These are phyloP conservation scores for Naganishia sp. DNA, from an alignment of 1,284 basidiomycete genomes.

Conservation along the genomic window DNA sequence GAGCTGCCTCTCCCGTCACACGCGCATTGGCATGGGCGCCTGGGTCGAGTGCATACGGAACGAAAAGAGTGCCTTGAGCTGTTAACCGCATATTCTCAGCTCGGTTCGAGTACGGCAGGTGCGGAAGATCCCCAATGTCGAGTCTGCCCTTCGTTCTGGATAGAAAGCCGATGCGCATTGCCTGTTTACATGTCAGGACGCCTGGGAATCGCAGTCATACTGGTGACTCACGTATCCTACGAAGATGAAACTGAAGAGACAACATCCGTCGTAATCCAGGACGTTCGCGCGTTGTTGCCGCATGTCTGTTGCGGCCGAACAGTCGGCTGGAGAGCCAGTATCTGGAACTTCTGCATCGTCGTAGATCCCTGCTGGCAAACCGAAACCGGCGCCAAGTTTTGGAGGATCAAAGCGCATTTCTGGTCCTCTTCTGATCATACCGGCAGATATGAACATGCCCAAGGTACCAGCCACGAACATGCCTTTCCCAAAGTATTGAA, in stretches of 20 bases:
- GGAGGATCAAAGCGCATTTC: constrained; percentile 41
- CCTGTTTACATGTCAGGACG: constrained; percentile 35
- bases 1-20: background rate
- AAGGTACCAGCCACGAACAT: constrained; percentile 29
- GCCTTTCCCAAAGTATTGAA: constrained; percentile 9
- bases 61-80: constrained; percentile 22
- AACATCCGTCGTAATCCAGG: constrained; percentile 46
- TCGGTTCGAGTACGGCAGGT: constrained; percentile 42
- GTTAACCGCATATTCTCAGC: constrained; percentile 39
- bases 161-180: constrained; percentile 37
- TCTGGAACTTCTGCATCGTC: constrained; percentile 5
- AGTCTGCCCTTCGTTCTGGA: constrained; percentile 42
- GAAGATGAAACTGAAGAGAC: constrained; percentile 47
- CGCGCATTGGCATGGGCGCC: background rate
- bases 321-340: background rate
- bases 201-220: background rate
- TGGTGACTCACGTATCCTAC: constrained; percentile 45
- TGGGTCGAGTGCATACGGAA: constrained; percentile 20
- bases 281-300: constrained; percentile 37
- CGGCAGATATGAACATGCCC: constrained; percentile 34
- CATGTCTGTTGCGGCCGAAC: background rate
- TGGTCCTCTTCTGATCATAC: constrained; percentile 48
- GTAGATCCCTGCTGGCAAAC: constrained; percentile 36
- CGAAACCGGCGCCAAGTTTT: constrained; percentile 45
- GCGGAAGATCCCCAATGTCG: constrained; percentile 44